Base-by-base conservation (phyloP, 306 rosid genomes). In the Sindora glabra region DNA sequence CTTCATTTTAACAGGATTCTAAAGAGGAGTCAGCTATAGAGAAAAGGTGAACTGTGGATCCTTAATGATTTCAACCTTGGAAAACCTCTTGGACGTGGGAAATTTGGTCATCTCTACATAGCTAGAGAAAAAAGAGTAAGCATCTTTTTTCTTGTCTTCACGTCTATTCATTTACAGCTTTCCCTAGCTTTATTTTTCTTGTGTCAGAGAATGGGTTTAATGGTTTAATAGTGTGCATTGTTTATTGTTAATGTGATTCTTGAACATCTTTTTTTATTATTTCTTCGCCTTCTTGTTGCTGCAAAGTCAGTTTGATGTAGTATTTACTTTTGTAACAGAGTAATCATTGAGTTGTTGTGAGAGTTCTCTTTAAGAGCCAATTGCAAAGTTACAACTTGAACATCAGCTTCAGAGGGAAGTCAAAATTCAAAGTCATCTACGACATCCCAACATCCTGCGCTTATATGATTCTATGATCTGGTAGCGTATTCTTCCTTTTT, bases 341-440 rank as follows among this genome's bases (percentile, higher is more conserved):
- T 73, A 89, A 84, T 84, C 97, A 89, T 19, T 77, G 89, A 15
- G 90, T 94, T 71, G 99, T 97, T 29, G 74, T 94, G 18, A 94
- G 89, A 79, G 99, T 94, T 53, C 87, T 94, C 52, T 94, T 89
- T 48, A 94, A 94, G 87, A 89, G 86, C 81, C 99, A 94, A 71
- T 72, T 94, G 72, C 99, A 94, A 71, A 94, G 68, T 94, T 97
- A 24, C 99, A 94, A 78, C 97, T 94, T 49, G 99, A 89, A 79
- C 99, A 94, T 68, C 99, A 94, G 71, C 99, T 94, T 39, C 83
- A 95, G 9, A 73, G 99, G 12, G 99, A 94, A 81, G 99, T 94
- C 55, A 97, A 94, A 72, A 94, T 94, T 48, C 99, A 94, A 55
- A 89, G 97, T 69, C 99, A 94, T 86, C 95, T 94, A 50, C 83